Percentiles rank a stretch among this genome's conserved stretches.
phyloP scores from a whole-genome alignment of 208 protist species.

The Acanthamoeba sp. region DNA sequence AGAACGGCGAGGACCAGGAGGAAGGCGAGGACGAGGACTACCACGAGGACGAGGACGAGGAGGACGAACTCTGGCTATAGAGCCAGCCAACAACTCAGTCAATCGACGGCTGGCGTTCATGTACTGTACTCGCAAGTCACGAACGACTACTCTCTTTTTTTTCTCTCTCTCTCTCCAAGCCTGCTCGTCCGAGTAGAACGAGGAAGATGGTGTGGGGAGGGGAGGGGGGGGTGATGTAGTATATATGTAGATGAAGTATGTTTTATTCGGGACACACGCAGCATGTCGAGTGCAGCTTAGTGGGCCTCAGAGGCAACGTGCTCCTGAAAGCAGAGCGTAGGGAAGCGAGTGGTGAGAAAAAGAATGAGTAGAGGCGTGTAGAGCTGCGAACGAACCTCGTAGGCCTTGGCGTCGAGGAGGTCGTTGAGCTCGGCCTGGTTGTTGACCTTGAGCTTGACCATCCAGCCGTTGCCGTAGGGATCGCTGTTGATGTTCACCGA shows the following conservation, averaged over 20 bases:
- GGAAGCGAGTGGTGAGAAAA: neutral
- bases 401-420: constrained; percentile 67
- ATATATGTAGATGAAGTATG: too few species aligned
- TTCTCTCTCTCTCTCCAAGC: too few species aligned
- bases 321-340: neutral
- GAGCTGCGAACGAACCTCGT: constrained; percentile 13
- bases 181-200: too few species aligned
- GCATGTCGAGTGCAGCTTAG: neutral
- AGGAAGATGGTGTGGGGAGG: too few species aligned
- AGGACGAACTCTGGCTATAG: neutral
- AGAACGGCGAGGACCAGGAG: neutral
- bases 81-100: too few species aligned
- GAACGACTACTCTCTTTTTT: too few species aligned
- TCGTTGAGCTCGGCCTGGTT: constrained; percentile 77
- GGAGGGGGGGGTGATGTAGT: too few species aligned
- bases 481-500: constrained; percentile 76
- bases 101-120: too few species aligned
- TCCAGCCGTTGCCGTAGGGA: constrained; percentile 82
- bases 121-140: too few species aligned
- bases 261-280: too few species aligned
- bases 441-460: constrained; percentile 83
- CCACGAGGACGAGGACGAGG: neutral
- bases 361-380: neutral
- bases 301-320: constrained; percentile 37
- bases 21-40: neutral